Evolutionary conservation across 2,329 filamentous ascomycete genomes (phyloP).

Genomic region (Trichoderma hamatum): DNA sequence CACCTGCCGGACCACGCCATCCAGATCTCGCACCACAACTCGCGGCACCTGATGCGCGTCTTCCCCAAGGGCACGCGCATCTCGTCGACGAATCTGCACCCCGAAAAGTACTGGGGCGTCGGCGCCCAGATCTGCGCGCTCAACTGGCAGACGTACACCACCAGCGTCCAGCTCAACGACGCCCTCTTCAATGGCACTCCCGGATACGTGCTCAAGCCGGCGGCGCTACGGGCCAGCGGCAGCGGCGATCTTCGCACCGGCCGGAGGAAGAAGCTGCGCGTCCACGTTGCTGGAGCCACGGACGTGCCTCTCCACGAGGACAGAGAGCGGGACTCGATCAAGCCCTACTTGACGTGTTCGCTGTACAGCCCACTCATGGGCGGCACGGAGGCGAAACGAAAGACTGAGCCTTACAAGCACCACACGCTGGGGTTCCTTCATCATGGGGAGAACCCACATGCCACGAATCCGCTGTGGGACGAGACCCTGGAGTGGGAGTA

Average conservation of each 20-base stretch:
- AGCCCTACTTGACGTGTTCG: conserved; percentile 67
- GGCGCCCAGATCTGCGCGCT: conserved; percentile 71
- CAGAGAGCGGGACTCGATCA: conserved; percentile 56
- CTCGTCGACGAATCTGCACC: conserved; percentile 65
- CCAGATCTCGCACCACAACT: conserved; percentile 61
- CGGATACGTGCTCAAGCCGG: conserved; percentile 68
- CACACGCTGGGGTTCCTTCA: conserved; percentile 61
- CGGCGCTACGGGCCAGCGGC: conserved; percentile 59
- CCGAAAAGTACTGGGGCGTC: conserved; percentile 66
- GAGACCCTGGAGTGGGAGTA: conserved; percentile 69
- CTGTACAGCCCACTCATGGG: conserved; percentile 56
- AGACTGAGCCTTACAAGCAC: conserved; percentile 63
- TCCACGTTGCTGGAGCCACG: conserved; percentile 65
- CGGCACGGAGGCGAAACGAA: conserved; percentile 41
- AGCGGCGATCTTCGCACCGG: conserved; percentile 51
- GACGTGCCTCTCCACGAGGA: conserved; percentile 59
- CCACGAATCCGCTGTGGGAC: conserved; percentile 67
- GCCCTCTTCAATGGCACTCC: conserved; percentile 67
- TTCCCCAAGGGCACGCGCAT: conserved; percentile 71
- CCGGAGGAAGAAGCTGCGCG: conserved; percentile 53
- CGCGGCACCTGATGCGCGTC: conserved; percentile 69
- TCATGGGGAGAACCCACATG: conserved; percentile 58
- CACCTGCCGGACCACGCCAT: conserved; percentile 53
- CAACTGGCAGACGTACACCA: conserved; percentile 71
- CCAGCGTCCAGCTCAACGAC: conserved; percentile 68